Evolutionary conservation across 2,329 filamentous ascomycete species (phyloP), one percentile per base, ranked within the genome.

Genomic region (Thelonectria blattea): DNA sequence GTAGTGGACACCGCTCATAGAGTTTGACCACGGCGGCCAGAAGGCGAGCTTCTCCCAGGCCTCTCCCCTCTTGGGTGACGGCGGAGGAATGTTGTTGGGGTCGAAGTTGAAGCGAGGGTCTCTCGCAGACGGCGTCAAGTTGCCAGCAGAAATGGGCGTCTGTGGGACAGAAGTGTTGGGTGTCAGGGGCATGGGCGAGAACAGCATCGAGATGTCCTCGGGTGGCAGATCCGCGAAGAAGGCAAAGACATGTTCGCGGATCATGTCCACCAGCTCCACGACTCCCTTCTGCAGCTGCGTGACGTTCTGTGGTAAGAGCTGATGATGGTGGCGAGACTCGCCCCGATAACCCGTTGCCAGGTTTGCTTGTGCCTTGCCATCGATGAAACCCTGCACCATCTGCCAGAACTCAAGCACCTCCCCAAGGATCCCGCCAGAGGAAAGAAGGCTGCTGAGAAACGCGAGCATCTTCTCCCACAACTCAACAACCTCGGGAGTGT

Each of bases 351-450:
- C 93, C 42, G 85, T 82, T 0, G 95, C 94, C 56, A 99, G 80
- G 14, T 85, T 86, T 64, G 86, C 88, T 73, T 98, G 94, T 24
- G 91, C 90, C 65, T 86, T 92, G 17, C 93, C 94, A 47, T 92
- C 88, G 60, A 98, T 90, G 73, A 99, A 99, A 1, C 91, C 91
- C 70, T 96, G 89, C 0, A 93, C 89, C 14, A 89, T 95, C 66
- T 96, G 91, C 92, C 94, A 97, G 75, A 97, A 98, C 65, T 96
- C 93, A 17, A 96, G 78, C 1, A 98, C 85, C 74, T 99, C 95
- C 1, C 92, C 93, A 6, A 99, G 80, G 15, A 98, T 83, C 4
- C 95, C 95, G 63, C 89, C 88, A 7, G 88, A 78, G 0, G 92
- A 93, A 0, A 99, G 80, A 41, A 99, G 82, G 43, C 85, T 86